Evolutionary conservation across 2,329 filamentous ascomycete genomes (phyloP), one percentile per base, ranked within the genome.

Genomic region (Lachnellula willkommii): DNA sequence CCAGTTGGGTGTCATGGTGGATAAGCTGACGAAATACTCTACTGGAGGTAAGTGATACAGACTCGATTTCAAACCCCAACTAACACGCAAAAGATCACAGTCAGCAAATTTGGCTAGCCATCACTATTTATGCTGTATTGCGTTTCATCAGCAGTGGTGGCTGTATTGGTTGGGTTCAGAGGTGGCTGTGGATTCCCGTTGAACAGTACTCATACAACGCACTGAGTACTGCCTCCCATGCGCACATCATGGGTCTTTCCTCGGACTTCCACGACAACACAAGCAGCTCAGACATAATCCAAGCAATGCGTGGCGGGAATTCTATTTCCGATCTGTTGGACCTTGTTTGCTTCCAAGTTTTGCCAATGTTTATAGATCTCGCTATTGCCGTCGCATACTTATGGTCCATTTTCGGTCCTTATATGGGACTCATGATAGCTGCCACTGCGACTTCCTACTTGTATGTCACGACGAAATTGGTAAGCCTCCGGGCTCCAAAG

Each of bases 1-100:
- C 20, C 89, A 94, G 67, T 82, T 93, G 35, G 90, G 90, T 60
- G 83, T 89, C 56, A 84, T 95, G 60, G 85, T 89, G 60, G 83
- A 94, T 65, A 81, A 81, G 58, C 73, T 95, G 22, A 77, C 77
- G 32, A 74, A 77, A 37, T 76, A 78, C 43, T 54, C 50, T 35
- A 39, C 54, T 48, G 61, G 61, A 50, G 63, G 64, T 64, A 53
- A 51, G 59, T 55, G 57, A 42, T 42, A n/a, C 48, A 32, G 7
- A 15, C 24, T 43, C 49, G 28, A 1, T 11, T 42, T 39, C 28
- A 37, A 32, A 47, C 8, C 7, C 50, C 35, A 24, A 47, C 53
- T 57, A n/a, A 57, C 22, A 12, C n/a, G 8, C 15, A 32, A 15
- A 46, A 66, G 61, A 66, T 58, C 47, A 47, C 62, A 71, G 70